Percentiles rank a stretch among this genome's conserved stretches.
These are phyloP conservation scores for Phoenix roebelenii DNA, from an alignment of 176 grass and related monocot genomes.

Conservation along the genomic window DNA sequence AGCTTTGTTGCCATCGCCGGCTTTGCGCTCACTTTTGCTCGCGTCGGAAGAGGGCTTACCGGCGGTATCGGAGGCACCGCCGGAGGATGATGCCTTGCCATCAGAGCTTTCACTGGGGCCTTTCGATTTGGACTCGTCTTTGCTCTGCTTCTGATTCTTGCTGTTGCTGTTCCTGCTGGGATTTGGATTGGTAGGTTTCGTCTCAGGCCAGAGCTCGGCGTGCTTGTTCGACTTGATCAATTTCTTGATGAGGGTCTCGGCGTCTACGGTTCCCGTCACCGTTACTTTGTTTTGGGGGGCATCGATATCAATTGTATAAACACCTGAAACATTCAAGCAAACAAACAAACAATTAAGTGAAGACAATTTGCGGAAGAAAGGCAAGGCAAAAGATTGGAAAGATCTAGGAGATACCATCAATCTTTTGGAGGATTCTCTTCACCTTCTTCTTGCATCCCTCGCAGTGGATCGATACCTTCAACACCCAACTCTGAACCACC, in stretches of 20 bases:
- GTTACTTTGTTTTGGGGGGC: constrained; percentile 30
- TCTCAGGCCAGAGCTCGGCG: constrained; percentile 21
- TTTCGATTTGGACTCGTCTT: constrained; percentile 17
- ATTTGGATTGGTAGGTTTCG: constrained; percentile 17
- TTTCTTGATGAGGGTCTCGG: constrained; percentile 24
- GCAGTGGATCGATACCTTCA: constrained; percentile 39
- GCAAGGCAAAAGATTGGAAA: neutral
- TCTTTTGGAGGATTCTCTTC: constrained; percentile 28
- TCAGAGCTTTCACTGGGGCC: constrained; percentile 15
- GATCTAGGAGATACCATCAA: constrained; percentile 23
- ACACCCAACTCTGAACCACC: constrained; percentile 21
- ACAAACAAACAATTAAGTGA: neutral
- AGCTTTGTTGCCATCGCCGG: neutral
- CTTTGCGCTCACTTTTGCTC: too few species aligned
- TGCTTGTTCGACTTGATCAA: constrained; percentile 28
- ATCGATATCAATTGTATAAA: constrained; percentile 27
- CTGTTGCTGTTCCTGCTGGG: neutral
- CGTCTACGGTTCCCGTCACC: constrained; percentile 16
- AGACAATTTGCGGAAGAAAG: neutral
- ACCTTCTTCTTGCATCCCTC: constrained; percentile 58
- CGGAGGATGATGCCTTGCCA: neutral
- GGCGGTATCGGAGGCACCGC: neutral
- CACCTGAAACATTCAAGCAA: constrained; percentile 14
- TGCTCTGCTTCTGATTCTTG: neutral
- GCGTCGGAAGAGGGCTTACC: too few species aligned